Conservation (phyloP, 805 yeast species). For the Hanseniaspora thailandica region DNA sequence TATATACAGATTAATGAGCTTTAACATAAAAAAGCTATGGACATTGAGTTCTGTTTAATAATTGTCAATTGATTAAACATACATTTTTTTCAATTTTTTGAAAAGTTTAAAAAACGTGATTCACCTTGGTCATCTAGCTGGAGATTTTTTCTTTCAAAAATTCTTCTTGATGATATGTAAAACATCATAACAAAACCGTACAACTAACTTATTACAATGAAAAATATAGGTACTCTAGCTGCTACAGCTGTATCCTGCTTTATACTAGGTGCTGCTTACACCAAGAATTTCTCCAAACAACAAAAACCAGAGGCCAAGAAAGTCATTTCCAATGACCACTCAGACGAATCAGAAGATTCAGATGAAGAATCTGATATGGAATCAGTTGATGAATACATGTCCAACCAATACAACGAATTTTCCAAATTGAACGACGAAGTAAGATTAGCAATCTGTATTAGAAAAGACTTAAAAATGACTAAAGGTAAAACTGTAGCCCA, state of each 20-base stretch:
- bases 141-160: not conserved
- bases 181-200: not conserved
- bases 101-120: too few species aligned
- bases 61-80: not conserved
- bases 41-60: too few species aligned
- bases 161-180: not conserved
- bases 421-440: slow-evolving; percentile 55
- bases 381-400: slow-evolving; percentile 39
- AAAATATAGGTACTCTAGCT: slow-evolving; percentile 16
- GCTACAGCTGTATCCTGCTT: slow-evolving; percentile 25
- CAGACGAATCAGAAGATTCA: slow-evolving; percentile 3
- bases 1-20: too few species aligned
- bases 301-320: not conserved
- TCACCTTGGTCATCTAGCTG: too few species aligned
- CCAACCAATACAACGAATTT: slow-evolving; percentile 50
- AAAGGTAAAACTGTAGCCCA: slow-evolving; percentile 97
- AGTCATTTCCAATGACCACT: not conserved
- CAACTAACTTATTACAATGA: not conserved
- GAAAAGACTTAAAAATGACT: slow-evolving; percentile 82
- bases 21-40: too few species aligned
- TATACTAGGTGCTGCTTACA: slow-evolving; percentile 23
- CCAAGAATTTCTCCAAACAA: not conserved
- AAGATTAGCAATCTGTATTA: slow-evolving; percentile 74
- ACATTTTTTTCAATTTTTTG: too few species aligned
- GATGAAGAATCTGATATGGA: slow-evolving; percentile 31